Evolutionary conservation across 225 moss, liverwort and hornwort genomes (phyloP).

Genomic region (Ulota crispa): DNA sequence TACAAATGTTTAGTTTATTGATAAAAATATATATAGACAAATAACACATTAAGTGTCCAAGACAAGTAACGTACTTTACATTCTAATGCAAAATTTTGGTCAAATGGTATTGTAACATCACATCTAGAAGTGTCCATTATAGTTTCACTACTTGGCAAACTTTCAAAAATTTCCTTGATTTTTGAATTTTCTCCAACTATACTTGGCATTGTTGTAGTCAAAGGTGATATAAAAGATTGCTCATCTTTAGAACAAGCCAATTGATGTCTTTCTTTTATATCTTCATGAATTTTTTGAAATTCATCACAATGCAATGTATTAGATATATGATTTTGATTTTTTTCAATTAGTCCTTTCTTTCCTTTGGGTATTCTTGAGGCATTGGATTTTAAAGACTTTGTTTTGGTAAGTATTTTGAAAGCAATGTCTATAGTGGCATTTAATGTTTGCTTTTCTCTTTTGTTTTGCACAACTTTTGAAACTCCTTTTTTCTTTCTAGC

Average conservation of each 20-base stretch:
- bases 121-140: neutral
- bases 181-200: neutral
- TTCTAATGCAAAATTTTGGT: neutral
- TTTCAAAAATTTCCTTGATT: neutral
- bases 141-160: neutral
- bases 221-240: neutral
- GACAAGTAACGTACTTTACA: neutral
- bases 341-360: fast-evolving
- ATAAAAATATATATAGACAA: neutral
- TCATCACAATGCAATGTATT: fast-evolving
- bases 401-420: neutral
- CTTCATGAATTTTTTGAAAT: neutral
- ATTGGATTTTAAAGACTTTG: neutral
- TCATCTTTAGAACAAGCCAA: neutral
- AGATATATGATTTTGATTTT: neutral
- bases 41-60: neutral
- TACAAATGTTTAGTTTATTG: too few species aligned
- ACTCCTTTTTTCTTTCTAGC: neutral
- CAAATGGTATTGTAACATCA: neutral
- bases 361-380: neutral
- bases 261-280: neutral
- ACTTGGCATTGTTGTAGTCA: neutral
- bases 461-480: neutral
- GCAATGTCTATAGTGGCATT: fast-evolving
- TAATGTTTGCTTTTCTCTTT: neutral